Percentiles rank a stretch among this genome's conserved stretches.
Evolutionary conservation across 306 rosid genomes (phyloP).

Genomic region (Glycine soja): DNA sequence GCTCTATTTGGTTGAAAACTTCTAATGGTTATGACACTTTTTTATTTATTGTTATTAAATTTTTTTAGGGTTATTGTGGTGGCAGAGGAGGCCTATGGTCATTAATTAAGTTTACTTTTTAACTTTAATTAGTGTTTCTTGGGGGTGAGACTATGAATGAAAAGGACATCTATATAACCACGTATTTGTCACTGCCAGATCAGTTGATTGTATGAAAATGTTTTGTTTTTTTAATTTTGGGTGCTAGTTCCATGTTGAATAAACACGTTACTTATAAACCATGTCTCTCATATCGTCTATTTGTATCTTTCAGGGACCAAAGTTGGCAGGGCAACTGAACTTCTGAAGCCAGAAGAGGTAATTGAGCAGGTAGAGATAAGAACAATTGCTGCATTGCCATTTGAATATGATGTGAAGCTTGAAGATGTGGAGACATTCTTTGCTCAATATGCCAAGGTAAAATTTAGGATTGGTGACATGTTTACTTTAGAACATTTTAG

Average conservation of each 20-base stretch:
- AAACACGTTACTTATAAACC: background rate
- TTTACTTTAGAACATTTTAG: slow-evolving; percentile 15
- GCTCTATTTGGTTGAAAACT: background rate
- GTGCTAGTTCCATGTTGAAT: slow-evolving; percentile 11
- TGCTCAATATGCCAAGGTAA: slow-evolving; percentile 72
- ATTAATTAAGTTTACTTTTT: background rate
- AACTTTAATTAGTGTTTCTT: slow-evolving; percentile 13
- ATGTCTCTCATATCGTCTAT: background rate
- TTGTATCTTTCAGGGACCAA: slow-evolving; percentile 62
- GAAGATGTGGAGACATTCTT: slow-evolving; percentile 78
- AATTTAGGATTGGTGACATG: background rate
- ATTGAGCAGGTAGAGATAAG: slow-evolving; percentile 87
- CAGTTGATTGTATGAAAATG: background rate
- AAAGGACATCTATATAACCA: background rate
- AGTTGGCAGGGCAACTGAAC: slow-evolving; percentile 75
- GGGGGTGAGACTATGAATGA: background rate
- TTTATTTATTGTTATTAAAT: background rate
- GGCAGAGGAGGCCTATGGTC: background rate
- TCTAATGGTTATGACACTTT: background rate
- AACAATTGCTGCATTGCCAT: slow-evolving; percentile 87
- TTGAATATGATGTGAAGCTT: slow-evolving; percentile 69
- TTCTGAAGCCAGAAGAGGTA: slow-evolving; percentile 78
- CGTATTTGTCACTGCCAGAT: background rate
- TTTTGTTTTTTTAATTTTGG: background rate
- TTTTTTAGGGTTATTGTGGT: background rate